A percentile compares a stretch with the other conserved stretches of the same genome.
These are phyloP conservation scores for Rubroboletus pulcherrimus DNA, from an alignment of 768 basidiomycete genomes.

Conservation along the genomic window DNA sequence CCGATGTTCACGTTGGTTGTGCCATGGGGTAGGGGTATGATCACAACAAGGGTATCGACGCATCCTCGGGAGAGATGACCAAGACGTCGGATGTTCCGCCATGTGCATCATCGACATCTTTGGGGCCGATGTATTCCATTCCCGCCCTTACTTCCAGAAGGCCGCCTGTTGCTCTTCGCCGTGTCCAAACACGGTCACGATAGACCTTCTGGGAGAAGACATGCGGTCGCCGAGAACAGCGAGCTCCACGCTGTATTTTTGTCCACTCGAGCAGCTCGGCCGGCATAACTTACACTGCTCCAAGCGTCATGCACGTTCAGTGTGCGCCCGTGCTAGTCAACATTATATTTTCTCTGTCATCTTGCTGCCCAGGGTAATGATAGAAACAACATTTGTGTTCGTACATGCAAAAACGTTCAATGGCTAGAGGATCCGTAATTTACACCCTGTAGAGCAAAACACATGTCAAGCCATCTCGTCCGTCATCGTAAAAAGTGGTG, in stretches of 20 bases:
- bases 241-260: neutral
- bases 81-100: neutral
- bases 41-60: neutral
- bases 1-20: neutral
- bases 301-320: neutral
- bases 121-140: neutral
- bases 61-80: neutral
- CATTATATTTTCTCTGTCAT: conserved; percentile 2
- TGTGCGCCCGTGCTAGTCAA: neutral
- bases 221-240: neutral
- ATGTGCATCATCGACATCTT: neutral
- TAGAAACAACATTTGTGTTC: conserved; percentile 19
- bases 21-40: neutral
- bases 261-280: neutral
- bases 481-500: neutral
- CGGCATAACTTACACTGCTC: neutral
- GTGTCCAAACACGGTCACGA: neutral
- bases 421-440: conserved; percentile 7
- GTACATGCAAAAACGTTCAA: conserved; percentile 20
- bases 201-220: neutral
- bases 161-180: neutral
- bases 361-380: conserved; percentile 10
- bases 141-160: neutral
- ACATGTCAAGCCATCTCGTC: neutral
- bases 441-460: conserved; percentile 34